Conservation (phyloP, 495 filamentous ascomycete genomes). For the Hypoxylon cercidicola region DNA sequence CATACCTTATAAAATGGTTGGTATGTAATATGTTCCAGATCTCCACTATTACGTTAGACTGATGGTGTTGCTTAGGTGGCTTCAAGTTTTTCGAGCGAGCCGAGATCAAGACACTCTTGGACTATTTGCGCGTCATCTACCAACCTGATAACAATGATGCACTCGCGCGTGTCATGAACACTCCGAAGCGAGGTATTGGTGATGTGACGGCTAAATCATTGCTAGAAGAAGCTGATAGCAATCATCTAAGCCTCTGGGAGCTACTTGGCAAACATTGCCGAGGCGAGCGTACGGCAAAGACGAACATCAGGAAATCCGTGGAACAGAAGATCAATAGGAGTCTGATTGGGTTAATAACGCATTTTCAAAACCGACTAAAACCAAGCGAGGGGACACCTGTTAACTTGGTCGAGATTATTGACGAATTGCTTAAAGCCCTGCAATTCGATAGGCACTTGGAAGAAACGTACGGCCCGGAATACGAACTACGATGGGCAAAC, state of each 20-base stretch:
- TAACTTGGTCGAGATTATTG: conserved; percentile 75
- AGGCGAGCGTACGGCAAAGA: conserved; percentile 71
- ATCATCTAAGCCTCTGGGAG: conserved; percentile 77
- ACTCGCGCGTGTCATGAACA: conserved; percentile 83
- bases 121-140: conserved; percentile 87
- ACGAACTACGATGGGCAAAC: conserved; percentile 89
- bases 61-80: conserved; percentile 58
- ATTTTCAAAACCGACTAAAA: conserved; percentile 71
- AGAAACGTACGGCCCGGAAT: conserved; percentile 74
- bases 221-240: conserved; percentile 77
- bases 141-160: conserved; percentile 93
- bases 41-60: not conserved
- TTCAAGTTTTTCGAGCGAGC: conserved; percentile 90
- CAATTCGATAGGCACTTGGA: conserved; percentile 78
- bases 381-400: conserved; percentile 54
- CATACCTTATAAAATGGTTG: conserved; percentile 94
- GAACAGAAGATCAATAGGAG: conserved; percentile 64
- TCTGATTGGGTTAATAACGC: conserved; percentile 61
- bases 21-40: conserved; percentile 47
- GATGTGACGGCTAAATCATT: conserved; percentile 79
- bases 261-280: conserved; percentile 75
- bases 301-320: conserved; percentile 72
- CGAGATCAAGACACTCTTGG: conserved; percentile 88
- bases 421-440: conserved; percentile 77
- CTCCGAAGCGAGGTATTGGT: conserved; percentile 83